phyloP scores from a whole-genome alignment of 2,329 filamentous ascomycete genomes.

The Bipolaris oryzae region DNA sequence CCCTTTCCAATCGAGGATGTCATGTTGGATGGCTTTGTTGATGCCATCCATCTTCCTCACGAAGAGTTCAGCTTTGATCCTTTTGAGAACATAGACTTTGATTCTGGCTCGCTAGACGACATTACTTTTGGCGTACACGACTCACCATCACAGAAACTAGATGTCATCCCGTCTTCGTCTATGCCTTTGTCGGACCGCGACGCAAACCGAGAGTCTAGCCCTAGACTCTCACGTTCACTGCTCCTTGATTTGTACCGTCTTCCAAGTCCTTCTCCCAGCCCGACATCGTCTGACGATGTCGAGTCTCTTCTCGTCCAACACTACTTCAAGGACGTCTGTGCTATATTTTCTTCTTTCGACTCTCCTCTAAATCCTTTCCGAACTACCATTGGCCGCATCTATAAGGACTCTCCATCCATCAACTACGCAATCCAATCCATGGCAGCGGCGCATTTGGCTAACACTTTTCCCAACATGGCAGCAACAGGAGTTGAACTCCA shows the following conservation, averaged over 20 bases:
- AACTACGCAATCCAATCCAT: slow-evolving; percentile 68
- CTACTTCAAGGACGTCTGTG: slow-evolving; percentile 68
- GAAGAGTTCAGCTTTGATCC: slow-evolving; percentile 36
- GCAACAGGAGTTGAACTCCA: slow-evolving; percentile 59
- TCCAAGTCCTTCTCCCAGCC: slow-evolving; percentile 41
- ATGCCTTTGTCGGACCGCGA: slow-evolving; percentile 22
- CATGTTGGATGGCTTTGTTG: slow-evolving; percentile 33
- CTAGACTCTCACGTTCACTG: slow-evolving; percentile 47
- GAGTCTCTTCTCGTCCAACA: slow-evolving; percentile 66
- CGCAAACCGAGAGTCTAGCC: slow-evolving; percentile 31
- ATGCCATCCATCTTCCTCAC: slow-evolving; percentile 28
- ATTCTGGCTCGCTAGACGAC: slow-evolving; percentile 27
- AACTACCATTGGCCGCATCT: slow-evolving; percentile 62
- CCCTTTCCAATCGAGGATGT: slow-evolving; percentile 34
- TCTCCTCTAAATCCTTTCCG: slow-evolving; percentile 67
- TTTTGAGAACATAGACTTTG: slow-evolving; percentile 38
- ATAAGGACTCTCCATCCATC: slow-evolving; percentile 63
- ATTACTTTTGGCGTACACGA: slow-evolving; percentile 31
- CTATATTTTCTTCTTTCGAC: slow-evolving; percentile 68
- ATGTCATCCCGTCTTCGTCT: slow-evolving; percentile 19
- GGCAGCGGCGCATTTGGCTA: slow-evolving; percentile 66
- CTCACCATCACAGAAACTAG: slow-evolving; percentile 20
- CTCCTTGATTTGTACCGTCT: slow-evolving; percentile 48
- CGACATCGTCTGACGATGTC: slow-evolving; percentile 51
- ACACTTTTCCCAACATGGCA: slow-evolving; percentile 62